A percentile compares a stretch with the other conserved stretches of the same genome.
phyloP scores from a whole-genome alignment of 2,329 filamentous ascomycete genomes.

The Dichotomopilus funicola region DNA sequence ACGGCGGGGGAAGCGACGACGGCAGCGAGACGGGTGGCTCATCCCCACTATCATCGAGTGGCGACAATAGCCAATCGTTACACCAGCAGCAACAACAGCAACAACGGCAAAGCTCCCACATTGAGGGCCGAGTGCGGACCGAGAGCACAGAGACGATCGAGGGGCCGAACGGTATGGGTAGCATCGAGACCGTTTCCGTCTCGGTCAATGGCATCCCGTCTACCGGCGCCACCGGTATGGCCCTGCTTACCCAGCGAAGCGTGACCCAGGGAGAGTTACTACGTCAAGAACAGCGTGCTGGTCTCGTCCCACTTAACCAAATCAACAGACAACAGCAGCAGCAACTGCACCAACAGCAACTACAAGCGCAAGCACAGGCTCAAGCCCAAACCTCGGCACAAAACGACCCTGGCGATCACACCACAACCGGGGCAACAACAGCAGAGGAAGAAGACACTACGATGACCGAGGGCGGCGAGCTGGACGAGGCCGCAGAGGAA shows the following conservation, averaged over 20 bases:
- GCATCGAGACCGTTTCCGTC: conserved; percentile 74
- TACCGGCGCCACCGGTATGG: conserved; percentile 34
- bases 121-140: conserved; percentile 58
- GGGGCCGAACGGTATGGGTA: conserved; percentile 70
- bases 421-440: neutral
- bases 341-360: conserved; percentile 17
- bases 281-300: conserved; percentile 78
- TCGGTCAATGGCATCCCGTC: conserved; percentile 63
- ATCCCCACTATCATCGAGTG: conserved; percentile 19
- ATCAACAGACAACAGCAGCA: conserved; percentile 38
- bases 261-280: conserved; percentile 80
- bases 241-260: conserved; percentile 36
- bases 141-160: conserved; percentile 76
- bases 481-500: conserved; percentile 43
- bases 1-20: conserved; percentile 23
- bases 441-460: conserved; percentile 24
- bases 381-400: neutral
- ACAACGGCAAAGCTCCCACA: conserved; percentile 31
- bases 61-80: conserved; percentile 8
- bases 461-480: conserved; percentile 26
- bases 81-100: conserved; percentile 17
- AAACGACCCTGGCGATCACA: neutral
- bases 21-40: conserved; percentile 18
- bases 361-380: neutral
- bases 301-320: conserved; percentile 65